Conservation (phyloP, 2,329 filamentous ascomycete species). For the Cadophora malorum region DNA sequence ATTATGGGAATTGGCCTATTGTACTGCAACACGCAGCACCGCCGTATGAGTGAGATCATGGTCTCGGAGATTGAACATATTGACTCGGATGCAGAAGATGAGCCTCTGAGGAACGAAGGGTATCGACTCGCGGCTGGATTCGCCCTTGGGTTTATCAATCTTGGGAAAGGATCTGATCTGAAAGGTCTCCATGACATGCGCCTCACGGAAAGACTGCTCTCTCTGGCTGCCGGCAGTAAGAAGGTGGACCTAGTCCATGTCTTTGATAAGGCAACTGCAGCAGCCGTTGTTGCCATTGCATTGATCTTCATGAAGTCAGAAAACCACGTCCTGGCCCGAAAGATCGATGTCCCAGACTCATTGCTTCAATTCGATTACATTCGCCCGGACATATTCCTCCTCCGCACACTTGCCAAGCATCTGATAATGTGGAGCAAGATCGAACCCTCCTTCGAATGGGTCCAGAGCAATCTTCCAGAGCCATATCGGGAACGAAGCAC, state of each 20-base stretch:
- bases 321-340: conserved; percentile 82
- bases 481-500: conserved; percentile 69
- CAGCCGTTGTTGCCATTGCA: conserved; percentile 87
- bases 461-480: conserved; percentile 73
- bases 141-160: conserved; percentile 90
- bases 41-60: conserved; percentile 99
- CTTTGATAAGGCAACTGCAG: conserved; percentile 89
- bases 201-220: conserved; percentile 84
- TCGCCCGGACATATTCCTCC: conserved; percentile 87
- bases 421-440: conserved; percentile 93
- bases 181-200: conserved; percentile 93
- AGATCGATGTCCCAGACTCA: conserved; percentile 92
- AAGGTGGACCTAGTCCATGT: conserved; percentile 92
- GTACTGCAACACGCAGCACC: conserved; percentile 94
- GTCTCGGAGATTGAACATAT: conserved; percentile 93
- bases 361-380: conserved; percentile 94
- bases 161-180: conserved; percentile 87
- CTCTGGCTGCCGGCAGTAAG: conserved; percentile 86
- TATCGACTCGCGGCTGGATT: conserved; percentile 95
- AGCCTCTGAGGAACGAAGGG: conserved; percentile 89
- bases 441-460: conserved; percentile 74
- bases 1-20: conserved; percentile 96
- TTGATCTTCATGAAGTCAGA: conserved; percentile 98
- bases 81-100: conserved; percentile 80
- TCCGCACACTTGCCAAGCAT: conserved; percentile 88